Percentiles rank a stretch among this genome's conserved stretches.
Evolutionary conservation across 129 eudicot species (phyloP).

Genomic region (Glebionis coronaria): DNA sequence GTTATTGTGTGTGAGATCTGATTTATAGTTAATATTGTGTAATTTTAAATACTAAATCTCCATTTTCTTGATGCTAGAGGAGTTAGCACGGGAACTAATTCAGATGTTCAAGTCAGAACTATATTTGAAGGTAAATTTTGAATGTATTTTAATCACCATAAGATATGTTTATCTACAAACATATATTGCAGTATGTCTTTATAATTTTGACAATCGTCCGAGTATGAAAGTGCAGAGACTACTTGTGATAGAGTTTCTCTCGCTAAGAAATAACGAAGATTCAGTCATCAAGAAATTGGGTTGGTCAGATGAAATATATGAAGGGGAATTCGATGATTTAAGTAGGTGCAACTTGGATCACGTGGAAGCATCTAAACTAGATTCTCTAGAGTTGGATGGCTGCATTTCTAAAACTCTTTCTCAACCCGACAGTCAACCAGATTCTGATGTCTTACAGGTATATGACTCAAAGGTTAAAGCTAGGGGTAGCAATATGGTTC

Average conservation of each 20-base stretch:
- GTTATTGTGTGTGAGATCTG: no score
- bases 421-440: constrained; percentile 34
- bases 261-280: constrained; percentile 39
- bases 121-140: constrained; percentile 54
- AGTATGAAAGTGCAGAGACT: constrained; percentile 54
- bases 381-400: constrained; percentile 34
- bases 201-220: constrained; percentile 13
- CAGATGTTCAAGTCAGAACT: constrained; percentile 72
- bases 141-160: not conserved
- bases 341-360: constrained; percentile 46
- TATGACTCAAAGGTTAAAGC: not conserved
- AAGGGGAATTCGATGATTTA: constrained; percentile 70
- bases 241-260: constrained; percentile 76
- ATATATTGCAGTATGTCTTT: constrained; percentile 10
- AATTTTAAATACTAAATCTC: not conserved
- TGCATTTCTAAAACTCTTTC: constrained; percentile 18
- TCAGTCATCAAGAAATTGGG: constrained; percentile 22
- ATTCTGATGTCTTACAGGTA: constrained; percentile 73
- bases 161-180: not conserved
- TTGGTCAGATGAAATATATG: constrained; percentile 73
- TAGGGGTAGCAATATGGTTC: not conserved
- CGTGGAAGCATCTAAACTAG: constrained; percentile 39
- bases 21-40: no score
- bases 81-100: constrained; percentile 61
- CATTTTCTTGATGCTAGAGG: constrained; percentile 44